These are phyloP conservation scores for Terfezia claveryi DNA, from an alignment of 495 filamentous ascomycete genomes.

Conservation along the genomic window DNA sequence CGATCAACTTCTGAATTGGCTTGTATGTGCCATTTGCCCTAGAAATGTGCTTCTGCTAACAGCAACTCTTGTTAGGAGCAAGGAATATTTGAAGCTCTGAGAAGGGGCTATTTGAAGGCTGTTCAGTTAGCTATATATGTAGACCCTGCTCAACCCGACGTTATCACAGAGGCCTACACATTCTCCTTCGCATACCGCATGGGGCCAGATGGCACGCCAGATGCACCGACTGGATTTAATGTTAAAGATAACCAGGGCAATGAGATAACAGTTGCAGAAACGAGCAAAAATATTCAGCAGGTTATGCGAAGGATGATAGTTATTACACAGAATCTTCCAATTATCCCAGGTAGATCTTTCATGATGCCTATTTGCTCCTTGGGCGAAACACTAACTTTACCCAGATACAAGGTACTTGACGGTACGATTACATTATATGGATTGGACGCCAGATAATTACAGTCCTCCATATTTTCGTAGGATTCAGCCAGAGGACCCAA, in stretches of 20 bases:
- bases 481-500: constrained; percentile 7
- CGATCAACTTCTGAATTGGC: constrained; percentile 18
- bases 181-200: constrained; percentile 18
- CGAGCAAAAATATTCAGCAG: constrained; percentile 14
- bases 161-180: constrained; percentile 17
- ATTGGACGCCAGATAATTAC: constrained; percentile 14
- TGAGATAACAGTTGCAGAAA: constrained; percentile 12
- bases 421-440: constrained; percentile 15
- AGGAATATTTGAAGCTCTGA: constrained; percentile 15
- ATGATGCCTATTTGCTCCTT: neutral
- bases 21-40: neutral
- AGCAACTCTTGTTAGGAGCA: neutral
- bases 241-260: constrained; percentile 11
- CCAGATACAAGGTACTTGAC: constrained; percentile 16
- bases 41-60: too few relatives aligned
- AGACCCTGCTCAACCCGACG: constrained; percentile 14
- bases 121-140: constrained; percentile 15
- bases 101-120: constrained; percentile 17
- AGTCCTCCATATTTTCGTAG: constrained; percentile 14
- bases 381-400: neutral
- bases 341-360: constrained; percentile 11
- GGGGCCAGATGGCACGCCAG: constrained; percentile 4
- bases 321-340: constrained; percentile 17
- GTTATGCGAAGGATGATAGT: constrained; percentile 16
- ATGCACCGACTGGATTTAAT: constrained; percentile 5